Base-by-base conservation (phyloP, 768 basidiomycete genomes). In the Tylopilus sp. region DNA sequence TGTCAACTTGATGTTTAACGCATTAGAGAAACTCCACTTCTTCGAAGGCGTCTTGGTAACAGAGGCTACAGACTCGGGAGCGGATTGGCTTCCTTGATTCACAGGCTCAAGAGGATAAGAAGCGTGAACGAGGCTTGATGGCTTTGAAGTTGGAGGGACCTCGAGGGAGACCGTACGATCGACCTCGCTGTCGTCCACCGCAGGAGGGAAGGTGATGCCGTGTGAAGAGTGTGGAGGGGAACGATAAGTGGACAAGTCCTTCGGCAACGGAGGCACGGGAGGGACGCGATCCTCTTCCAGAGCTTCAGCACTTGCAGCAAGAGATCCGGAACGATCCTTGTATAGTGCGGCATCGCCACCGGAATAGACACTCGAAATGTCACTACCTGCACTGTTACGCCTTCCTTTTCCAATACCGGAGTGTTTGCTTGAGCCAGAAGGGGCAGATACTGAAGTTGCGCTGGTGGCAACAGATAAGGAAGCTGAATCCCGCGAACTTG, bases 11-110 rank as follows among this genome's bases (percentile, higher is more conserved):
- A 88, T 78, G 57, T 88, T 90, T 4, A 94, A 72, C 21, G 88
- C 89, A 56, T 79, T 86, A n/a, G 89, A 88, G 67, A 95, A 88
- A 65, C 91, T 94, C 92, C 92, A 95, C 69, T 95, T 95, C 79
- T 93, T 94, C n/a, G 88, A 91, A 30, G 91, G 91, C 3, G 88
- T 88, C 72, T 88, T 89, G 46, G 77, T 73, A 39, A 77, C 72
- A 15, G 72, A 62, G 36, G 83, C 75, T 13, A 62, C 57, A 49
- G 77, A 70, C 51, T 81, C 77, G 26, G 74, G 67, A 47, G 71
- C 58, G 65, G 70, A 57, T 50, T 63, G 67, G 71, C 74, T 62
- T 58, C 65, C 63, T 66, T 59, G 59, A 63, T 71, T 61, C 39
- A 64, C 59, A 51, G 71, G 69, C 47, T 75, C 74, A 47, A 77